These are phyloP conservation scores for Fraxinus nigra DNA, from an alignment of 305 asterid species.

Conservation along the genomic window DNA sequence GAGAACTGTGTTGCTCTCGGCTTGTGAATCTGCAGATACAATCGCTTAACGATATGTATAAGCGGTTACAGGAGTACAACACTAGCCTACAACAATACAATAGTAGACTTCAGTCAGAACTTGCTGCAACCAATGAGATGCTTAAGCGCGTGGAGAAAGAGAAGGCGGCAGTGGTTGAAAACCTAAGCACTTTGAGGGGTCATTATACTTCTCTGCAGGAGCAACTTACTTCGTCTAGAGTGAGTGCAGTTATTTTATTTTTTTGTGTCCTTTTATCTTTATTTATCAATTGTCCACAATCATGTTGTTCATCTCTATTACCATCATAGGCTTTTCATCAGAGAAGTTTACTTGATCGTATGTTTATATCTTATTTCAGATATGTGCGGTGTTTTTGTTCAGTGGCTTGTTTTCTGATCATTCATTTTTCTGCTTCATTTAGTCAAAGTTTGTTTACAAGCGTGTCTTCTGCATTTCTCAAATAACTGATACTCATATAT, in stretches of 20 bases:
- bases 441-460: neutral
- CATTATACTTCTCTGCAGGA: slow-evolving; percentile 79
- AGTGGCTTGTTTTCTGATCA: neutral
- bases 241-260: slow-evolving; percentile 29
- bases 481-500: neutral
- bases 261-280: neutral
- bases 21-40: slow-evolving; percentile 55
- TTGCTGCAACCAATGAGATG: slow-evolving; percentile 55
- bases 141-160: slow-evolving; percentile 82
- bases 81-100: slow-evolving; percentile 86
- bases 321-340: neutral
- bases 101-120: slow-evolving; percentile 78
- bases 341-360: neutral
- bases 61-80: slow-evolving; percentile 75
- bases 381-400: neutral
- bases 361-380: neutral
- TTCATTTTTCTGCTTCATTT: neutral
- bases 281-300: neutral
- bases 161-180: slow-evolving; percentile 82
- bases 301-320: neutral
- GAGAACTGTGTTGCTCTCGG: neutral
- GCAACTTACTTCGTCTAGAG: slow-evolving; percentile 73
- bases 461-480: neutral
- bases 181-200: slow-evolving; percentile 83
- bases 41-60: slow-evolving; percentile 66